Base-by-base conservation (phyloP, 805 yeast genomes). In the Zygosaccharomyces rouxii region DNA sequence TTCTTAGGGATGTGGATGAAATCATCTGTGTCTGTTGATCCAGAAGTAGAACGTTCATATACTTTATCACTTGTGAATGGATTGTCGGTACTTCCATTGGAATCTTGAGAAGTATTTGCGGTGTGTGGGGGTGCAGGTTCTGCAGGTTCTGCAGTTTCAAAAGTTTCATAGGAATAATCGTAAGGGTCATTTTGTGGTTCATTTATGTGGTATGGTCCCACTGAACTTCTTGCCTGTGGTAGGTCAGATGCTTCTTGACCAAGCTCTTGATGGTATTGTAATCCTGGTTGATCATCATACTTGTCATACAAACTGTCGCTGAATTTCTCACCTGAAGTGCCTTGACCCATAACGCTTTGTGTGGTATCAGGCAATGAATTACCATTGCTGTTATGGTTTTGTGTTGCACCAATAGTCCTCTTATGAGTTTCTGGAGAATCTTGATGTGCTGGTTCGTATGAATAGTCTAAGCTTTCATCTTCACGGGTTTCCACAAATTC, bases 31-130 rank as follows among this genome's bases (percentile, higher is more conserved):
- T 37, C 52, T 3, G 44, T 45, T 6, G 51, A 29, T 13, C 26
- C 28, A 6, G 44, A 33, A 26, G 23, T 30, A 28, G 44, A 41
- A 13, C 26, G 23, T 21, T 29, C 22, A 18, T 29, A 23, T 14
- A 22, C 9, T 16, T 11, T 41, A 25, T 41, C 44, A 11, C 19
- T 41, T 13, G 31, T 16, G 13, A 16, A 42, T n/a, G 30, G 16
- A 9, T 33, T 33, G 10, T 16, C 14, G 21, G 7, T 28, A 7
- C 26, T 13, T 14, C 29, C 26, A 7, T 25, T 19, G 11, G 37
- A 53, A 18, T 45, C 52, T 39, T 51, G 52, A 4, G 54, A 53
- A 13, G 52, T 50, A 37, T 48, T 49, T 16, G 56, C 44, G n/a
- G 44, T 41, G 11, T 33, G 44, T 18, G 44, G 44, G 5, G 44